These are phyloP conservation scores for Auricularia sp. DNA, from an alignment of 768 basidiomycete genomes.

Conservation along the genomic window DNA sequence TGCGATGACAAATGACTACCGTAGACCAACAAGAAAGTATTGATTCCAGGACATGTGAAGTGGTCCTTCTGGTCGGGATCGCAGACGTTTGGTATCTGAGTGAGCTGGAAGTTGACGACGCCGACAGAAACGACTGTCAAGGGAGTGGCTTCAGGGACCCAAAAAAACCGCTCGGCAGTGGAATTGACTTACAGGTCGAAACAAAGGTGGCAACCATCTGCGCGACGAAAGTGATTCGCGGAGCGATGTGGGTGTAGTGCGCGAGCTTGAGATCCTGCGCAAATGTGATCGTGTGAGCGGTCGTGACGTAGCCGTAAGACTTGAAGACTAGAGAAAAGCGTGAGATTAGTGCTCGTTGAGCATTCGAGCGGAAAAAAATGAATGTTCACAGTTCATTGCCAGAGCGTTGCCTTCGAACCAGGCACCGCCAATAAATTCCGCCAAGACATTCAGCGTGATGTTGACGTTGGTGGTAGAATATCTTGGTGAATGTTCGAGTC, in stretches of 20 bases:
- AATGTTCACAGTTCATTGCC: slow-evolving; percentile 16
- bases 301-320: slow-evolving; percentile 24
- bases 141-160: too few relatives aligned
- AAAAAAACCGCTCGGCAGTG: too few relatives aligned
- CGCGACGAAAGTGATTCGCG: slow-evolving; percentile 22
- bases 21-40: slow-evolving; percentile 23
- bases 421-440: slow-evolving; percentile 29
- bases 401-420: slow-evolving; percentile 25
- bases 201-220: slow-evolving; percentile 27
- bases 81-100: slow-evolving; percentile 26
- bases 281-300: slow-evolving; percentile 19
- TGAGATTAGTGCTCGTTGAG: too few relatives aligned
- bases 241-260: slow-evolving; percentile 26
- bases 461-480: slow-evolving; percentile 26
- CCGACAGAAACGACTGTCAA: slow-evolving; percentile 14
- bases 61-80: slow-evolving; percentile 20
- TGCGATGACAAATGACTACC: slow-evolving; percentile 21
- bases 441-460: slow-evolving; percentile 27
- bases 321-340: slow-evolving; percentile 18
- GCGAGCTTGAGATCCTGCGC: slow-evolving; percentile 22
- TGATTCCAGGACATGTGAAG: slow-evolving; percentile 27
- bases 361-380: too few relatives aligned
- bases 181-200: slow-evolving; percentile 12
- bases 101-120: slow-evolving; percentile 22
- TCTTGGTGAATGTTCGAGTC: slow-evolving; percentile 20